These are phyloP conservation scores for Cicer yamashitae DNA, from an alignment of 306 rosid genomes.

Conservation along the genomic window DNA sequence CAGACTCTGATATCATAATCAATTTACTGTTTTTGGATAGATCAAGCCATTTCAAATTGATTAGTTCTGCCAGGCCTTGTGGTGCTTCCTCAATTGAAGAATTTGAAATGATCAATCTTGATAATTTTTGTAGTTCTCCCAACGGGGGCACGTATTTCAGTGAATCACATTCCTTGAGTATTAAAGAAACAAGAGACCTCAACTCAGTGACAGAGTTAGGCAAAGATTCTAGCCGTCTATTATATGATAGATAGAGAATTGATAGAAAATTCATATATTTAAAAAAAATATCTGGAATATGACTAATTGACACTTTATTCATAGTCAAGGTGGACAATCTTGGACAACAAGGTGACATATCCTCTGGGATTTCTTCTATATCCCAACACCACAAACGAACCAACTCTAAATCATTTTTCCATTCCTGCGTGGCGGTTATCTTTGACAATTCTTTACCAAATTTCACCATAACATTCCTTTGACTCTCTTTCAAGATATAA, in stretches of 20 bases:
- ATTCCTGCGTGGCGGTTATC: background rate
- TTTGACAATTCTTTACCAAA: background rate
- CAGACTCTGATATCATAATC: background rate
- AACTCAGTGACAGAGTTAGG: background rate
- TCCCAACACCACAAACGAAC: background rate
- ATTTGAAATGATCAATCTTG: slow-evolving; percentile 9
- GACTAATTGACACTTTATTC: background rate
- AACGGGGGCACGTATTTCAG: slow-evolving; percentile 25
- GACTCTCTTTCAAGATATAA: background rate
- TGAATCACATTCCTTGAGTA: background rate
- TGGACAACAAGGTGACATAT: background rate
- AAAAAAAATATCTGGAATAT: slow-evolving; percentile 16
- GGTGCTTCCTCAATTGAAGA: background rate
- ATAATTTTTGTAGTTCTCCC: background rate
- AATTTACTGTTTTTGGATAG: accelerated
- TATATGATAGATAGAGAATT: background rate
- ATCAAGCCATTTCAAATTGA: slow-evolving; percentile 37
- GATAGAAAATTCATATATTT: background rate
- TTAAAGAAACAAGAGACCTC: slow-evolving; percentile 21
- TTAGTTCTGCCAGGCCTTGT: background rate
- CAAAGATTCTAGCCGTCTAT: background rate
- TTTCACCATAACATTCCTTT: background rate
- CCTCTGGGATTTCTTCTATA: background rate
- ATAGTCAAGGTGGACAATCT: slow-evolving; percentile 7
- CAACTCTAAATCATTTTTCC: slow-evolving; percentile 23